phyloP scores from a whole-genome alignment of 179 eudicot species.

The Spinacia oleracea region DNA sequence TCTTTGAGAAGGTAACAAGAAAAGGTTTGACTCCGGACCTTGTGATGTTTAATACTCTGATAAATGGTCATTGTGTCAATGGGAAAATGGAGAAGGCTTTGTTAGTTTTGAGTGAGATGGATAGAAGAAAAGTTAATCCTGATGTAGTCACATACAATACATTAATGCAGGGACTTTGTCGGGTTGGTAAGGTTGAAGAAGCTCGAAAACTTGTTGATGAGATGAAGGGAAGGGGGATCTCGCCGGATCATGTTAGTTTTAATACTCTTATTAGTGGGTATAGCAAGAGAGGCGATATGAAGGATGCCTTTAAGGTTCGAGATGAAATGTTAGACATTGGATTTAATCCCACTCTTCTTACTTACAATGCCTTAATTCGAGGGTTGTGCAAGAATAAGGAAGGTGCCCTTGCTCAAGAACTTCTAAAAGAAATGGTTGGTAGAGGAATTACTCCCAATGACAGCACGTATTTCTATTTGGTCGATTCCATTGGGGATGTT shows the following conservation, averaged over 20 bases:
- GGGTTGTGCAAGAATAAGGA: slow-evolving; percentile 60
- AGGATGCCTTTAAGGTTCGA: slow-evolving; percentile 61
- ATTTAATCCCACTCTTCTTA: slow-evolving; percentile 62
- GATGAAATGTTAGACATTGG: slow-evolving; percentile 73
- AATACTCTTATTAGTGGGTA: slow-evolving; percentile 78
- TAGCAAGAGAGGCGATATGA: slow-evolving; percentile 67
- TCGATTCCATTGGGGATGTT: slow-evolving; percentile 52
- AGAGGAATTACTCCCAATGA: slow-evolving; percentile 71
- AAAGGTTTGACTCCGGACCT: slow-evolving; percentile 58
- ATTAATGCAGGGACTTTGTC: slow-evolving; percentile 68
- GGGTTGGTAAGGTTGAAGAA: slow-evolving; percentile 65
- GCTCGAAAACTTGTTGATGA: slow-evolving; percentile 59
- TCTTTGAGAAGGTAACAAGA: slow-evolving; percentile 41
- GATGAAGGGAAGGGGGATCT: slow-evolving; percentile 70
- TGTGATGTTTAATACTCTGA: slow-evolving; percentile 70
- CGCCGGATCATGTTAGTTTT: slow-evolving; percentile 66
- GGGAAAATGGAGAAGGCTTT: slow-evolving; percentile 49
- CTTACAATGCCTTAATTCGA: slow-evolving; percentile 74
- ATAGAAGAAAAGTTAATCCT: slow-evolving; percentile 44
- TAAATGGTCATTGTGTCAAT: slow-evolving; percentile 64
- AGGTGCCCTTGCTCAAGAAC: slow-evolving; percentile 59
- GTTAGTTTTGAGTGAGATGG: slow-evolving; percentile 58
- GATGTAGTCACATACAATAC: slow-evolving; percentile 83
- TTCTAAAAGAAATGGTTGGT: slow-evolving; percentile 69
- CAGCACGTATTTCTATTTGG: slow-evolving; percentile 51